These are phyloP conservation scores for Xerocomus nothofagi DNA, from an alignment of 1,284 basidiomycete genomes.

Conservation along the genomic window DNA sequence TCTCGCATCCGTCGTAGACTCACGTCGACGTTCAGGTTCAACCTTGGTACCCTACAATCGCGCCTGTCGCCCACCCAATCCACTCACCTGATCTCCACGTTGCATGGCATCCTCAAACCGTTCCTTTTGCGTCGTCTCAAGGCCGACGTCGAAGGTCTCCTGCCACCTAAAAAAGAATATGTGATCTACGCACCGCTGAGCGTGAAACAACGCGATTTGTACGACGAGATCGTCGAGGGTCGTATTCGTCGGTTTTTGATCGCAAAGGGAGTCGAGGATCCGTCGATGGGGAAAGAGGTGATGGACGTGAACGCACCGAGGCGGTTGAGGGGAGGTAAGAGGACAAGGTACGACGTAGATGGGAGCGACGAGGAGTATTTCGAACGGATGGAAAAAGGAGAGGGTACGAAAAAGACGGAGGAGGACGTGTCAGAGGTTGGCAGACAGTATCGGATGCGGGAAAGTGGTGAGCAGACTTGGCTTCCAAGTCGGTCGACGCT, in stretches of 20 bases:
- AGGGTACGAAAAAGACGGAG: conserved; percentile 39
- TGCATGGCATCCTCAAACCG: conserved; percentile 92
- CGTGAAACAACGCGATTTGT: conserved; percentile 78
- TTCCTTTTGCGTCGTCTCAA: conserved; percentile 94
- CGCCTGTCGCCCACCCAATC: conserved; percentile 60
- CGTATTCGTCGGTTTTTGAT: conserved; percentile 69
- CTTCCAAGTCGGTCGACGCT: background rate
- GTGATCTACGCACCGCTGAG: conserved; percentile 91
- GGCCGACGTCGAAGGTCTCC: conserved; percentile 81
- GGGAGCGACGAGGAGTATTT: conserved; percentile 73
- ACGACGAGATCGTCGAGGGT: conserved; percentile 75
- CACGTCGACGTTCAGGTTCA: conserved; percentile 56
- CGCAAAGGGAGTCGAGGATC: conserved; percentile 33
- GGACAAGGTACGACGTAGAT: conserved; percentile 31
- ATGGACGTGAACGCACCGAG: conserved; percentile 31
- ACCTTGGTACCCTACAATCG: conserved; percentile 64
- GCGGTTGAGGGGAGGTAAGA: conserved; percentile 37
- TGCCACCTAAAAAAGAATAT: conserved; percentile 95
- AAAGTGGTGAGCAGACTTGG: conserved; percentile 49
- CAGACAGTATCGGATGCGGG: conserved; percentile 54
- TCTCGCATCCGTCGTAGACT: conserved; percentile 2
- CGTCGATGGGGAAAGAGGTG: conserved; percentile 19
- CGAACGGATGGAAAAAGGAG: conserved; percentile 54
- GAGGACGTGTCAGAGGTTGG: conserved; percentile 47
- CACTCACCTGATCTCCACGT: conserved; percentile 69